Base-by-base conservation (phyloP, 2,329 filamentous ascomycete species). In the Diplodia sapinea region DNA sequence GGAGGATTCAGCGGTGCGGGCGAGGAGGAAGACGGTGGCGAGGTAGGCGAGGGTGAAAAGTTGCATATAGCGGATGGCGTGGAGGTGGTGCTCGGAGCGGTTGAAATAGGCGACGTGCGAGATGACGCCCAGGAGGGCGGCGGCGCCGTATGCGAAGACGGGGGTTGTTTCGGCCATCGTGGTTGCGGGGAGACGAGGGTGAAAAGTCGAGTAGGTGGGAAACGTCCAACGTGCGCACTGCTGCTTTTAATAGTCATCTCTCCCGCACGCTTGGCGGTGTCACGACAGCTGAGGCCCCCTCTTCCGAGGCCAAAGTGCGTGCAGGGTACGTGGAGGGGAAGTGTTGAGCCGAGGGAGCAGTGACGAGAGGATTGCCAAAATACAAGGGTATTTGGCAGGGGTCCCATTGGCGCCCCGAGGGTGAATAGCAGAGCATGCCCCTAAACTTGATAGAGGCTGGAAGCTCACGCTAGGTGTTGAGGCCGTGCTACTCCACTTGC, bases 11-110 rank as follows among this genome's bases (percentile, higher is more conserved):
- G 33, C 23, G 36, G 33, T 13, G 12, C 38, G 52, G n/a, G 64
- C 29, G 12, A 66, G 51, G 52, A 66, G 4, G 38, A 51, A 50
- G 29, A 36, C 38, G 17, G n/a, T 11, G 23, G 31, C 17, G 40
- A 20, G 6, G 43, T 33, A 62, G 43, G 57, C 9, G 64, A 66
- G 38, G 29, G 33, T 17, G 52, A 57, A 50, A 40, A 57, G 38
- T n/a, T 66, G 36, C 26, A 66, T 26, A 47, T 66, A 56, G 51
- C 64, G 40, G 17, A 23, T 23, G 40, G n/a, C 57, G 47, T 67
- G 29, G 47, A 67, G 65, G 23, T 67, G 65, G 47, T 67, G 65
- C 26, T 67, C 65, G 43, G n/a, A 47, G 31, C 55, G 54, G 55
- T 67, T 55, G 54, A 67, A 67, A 55, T 59, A 67, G 49, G 8